These are phyloP conservation scores for Nakaseomyces glabratus DNA, from an alignment of 1,139 yeast genomes.

Conservation along the genomic window DNA sequence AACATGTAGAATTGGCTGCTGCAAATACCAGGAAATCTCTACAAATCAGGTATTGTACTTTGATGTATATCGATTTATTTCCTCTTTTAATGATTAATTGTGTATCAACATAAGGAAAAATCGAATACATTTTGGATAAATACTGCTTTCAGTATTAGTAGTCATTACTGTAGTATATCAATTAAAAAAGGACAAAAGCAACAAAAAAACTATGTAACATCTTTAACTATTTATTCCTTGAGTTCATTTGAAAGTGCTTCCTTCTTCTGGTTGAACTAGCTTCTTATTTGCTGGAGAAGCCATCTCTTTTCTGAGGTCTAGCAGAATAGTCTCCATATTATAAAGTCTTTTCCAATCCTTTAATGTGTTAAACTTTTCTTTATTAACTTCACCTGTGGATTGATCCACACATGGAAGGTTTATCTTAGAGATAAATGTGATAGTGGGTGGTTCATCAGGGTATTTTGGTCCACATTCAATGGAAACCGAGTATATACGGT, in stretches of 20 bases:
- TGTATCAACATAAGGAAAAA: no score
- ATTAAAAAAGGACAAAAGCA: no score
- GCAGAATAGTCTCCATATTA: slow-evolving; percentile 83
- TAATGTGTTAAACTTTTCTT: slow-evolving; percentile 57
- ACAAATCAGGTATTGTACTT: no score
- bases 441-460: slow-evolving; percentile 83
- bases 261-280: slow-evolving; percentile 86
- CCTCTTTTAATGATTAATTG: no score
- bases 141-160: no score
- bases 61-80: no score
- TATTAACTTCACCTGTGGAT: slow-evolving; percentile 54
- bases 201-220: no score
- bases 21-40: no score
- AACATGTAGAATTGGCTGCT: no score
- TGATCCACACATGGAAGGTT: slow-evolving; percentile 83
- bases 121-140: no score
- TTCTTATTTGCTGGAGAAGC: slow-evolving; percentile 76
- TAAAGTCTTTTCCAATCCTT: slow-evolving; percentile 79
- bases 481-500: slow-evolving; percentile 77
- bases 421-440: slow-evolving; percentile 70
- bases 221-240: no score
- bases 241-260: slow-evolving; percentile 46
- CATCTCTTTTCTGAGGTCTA: slow-evolving; percentile 85
- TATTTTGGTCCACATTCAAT: slow-evolving; percentile 77
- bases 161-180: no score